Evolutionary conservation across 257 asterid genomes (phyloP), one percentile per base, ranked within the genome.

Genomic region (Anisodus acutangulus): DNA sequence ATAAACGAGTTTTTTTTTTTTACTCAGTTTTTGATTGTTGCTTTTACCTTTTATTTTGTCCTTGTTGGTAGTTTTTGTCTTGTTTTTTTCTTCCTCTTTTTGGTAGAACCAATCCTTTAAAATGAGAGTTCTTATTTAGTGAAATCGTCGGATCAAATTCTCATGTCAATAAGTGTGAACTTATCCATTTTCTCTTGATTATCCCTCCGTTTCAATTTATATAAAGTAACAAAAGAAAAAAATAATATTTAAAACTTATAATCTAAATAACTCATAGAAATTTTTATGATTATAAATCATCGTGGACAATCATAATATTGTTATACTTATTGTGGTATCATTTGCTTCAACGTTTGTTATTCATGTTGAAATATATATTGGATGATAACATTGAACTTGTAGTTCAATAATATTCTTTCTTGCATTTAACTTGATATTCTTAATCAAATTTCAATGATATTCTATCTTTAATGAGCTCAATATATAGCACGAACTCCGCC

Each of bases 1-100:
- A 59, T 26, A 51, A 76, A 51, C 47, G 81, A 63, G 63, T 76
- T 11, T 76, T 51, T 53, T 12, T 12, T 51, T 53, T 76, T 76
- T 64, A 76, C 81, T 51, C 81, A 6, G 1, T 22, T 51, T 6
- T 51, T 19, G n/a, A 22, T 47, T 11, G n/a, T 72, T 47, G 3
- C 0, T 47, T 72, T 45, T 72, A 45, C 7, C 35, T 72, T 72
- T 43, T 72, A 17, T n/a, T 72, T 72, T 45, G 39, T 72, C 80
- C 80, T 72, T 72, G 3, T 72, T n/a, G 60, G 3, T 17, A 19
- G 17, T 47, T 19, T 10, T 47, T 9, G 10, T 5, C 26, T 58
- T 58, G 5, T 58, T 16, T 41, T 69, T 41, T 69, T 16, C 62
- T 16, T 11, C 0, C 55, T 43, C 55, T 43, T 16, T n/a, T 71